Evolutionary conservation across 495 filamentous ascomycete genomes (phyloP), one percentile per base, ranked within the genome.

Genomic region (Aspergillus olivimuriae): DNA sequence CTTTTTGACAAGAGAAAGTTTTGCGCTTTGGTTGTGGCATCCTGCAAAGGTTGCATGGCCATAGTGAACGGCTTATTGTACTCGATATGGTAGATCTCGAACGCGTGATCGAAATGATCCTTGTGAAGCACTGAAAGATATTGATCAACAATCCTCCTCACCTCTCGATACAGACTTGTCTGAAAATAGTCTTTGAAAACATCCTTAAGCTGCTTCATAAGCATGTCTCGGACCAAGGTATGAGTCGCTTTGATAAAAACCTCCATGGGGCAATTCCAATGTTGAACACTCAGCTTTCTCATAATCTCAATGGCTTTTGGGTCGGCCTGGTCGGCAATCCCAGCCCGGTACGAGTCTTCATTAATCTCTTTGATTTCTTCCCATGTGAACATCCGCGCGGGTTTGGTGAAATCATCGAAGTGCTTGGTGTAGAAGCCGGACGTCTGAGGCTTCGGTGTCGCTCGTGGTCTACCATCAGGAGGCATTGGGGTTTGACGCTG

Each of bases 291-390:
- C 9, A 51, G 17, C n/a, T 50, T 35, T 14, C 70, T 62, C 44
- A 76, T 57, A 0, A 44, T 55, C 14, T 73, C 66, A 4, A 66
- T 66, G 0, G 70, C 69, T 2, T 65, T 65, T 0, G 73, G 69
- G 21, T 73, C 61, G 4, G 60, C 61, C 15, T 69, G 62, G 15
- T 67, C 60, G 0, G 67, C 67, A 0, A 72, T 53, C 0, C 68
- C 65, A 11, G 58, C 61, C 2, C 49, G 52, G 16, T 66, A 63
- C 0, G 59, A 62, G n/a, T 71, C 59, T 35, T 64, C 58, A 9
- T 66, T 62, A 21, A 70, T 61, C 0, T 50, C 46, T 0, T 60
- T 51, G 0, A 74, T 60, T 5, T 61, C 58, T 14, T 50, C 39
- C 31, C 65, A 53, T 3, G 44, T 50, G 26, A 73, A 72, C 5